These are phyloP conservation scores for Jimgerdemannia flammicorona DNA, from an alignment of 192 early-diverging fungal species.

Conservation along the genomic window DNA sequence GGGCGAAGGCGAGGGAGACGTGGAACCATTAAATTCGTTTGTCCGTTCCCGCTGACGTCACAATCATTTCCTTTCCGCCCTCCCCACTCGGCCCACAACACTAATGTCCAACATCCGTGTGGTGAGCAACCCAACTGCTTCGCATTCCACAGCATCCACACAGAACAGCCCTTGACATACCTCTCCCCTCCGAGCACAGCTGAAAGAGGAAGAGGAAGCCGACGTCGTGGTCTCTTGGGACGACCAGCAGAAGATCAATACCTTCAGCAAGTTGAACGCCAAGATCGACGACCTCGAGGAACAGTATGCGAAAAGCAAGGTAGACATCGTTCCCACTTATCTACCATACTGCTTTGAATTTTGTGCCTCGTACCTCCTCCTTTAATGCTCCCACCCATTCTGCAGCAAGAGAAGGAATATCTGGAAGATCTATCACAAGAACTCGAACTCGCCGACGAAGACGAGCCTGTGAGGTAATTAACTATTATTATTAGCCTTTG, in stretches of 20 bases:
- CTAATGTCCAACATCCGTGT: not conserved
- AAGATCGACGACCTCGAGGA: constrained; percentile 76
- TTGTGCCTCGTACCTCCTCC: not conserved
- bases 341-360: not conserved
- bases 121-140: too few relatives aligned
- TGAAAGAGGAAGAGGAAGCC: constrained; percentile 62
- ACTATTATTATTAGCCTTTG: not conserved
- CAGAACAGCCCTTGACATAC: too few relatives aligned
- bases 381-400: constrained; percentile 10
- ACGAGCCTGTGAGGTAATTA: constrained; percentile 70
- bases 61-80: too few relatives aligned
- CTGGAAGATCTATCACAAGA: constrained; percentile 91
- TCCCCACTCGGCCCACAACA: not conserved
- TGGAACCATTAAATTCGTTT: too few relatives aligned
- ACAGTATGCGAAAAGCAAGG: constrained; percentile 77
- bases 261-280: constrained; percentile 83
- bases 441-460: constrained; percentile 90
- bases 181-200: too few relatives aligned
- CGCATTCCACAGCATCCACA: too few relatives aligned
- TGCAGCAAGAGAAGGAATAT: constrained; percentile 77
- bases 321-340: constrained; percentile 13
- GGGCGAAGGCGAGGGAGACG: too few relatives aligned
- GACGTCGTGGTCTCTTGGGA: constrained; percentile 95
- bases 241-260: constrained; percentile 96
- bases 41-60: too few relatives aligned